Percentiles rank a stretch among this genome's conserved stretches.
Conservation (phyloP, 192 early-diverging fungal species). For the Podila epigama region DNA sequence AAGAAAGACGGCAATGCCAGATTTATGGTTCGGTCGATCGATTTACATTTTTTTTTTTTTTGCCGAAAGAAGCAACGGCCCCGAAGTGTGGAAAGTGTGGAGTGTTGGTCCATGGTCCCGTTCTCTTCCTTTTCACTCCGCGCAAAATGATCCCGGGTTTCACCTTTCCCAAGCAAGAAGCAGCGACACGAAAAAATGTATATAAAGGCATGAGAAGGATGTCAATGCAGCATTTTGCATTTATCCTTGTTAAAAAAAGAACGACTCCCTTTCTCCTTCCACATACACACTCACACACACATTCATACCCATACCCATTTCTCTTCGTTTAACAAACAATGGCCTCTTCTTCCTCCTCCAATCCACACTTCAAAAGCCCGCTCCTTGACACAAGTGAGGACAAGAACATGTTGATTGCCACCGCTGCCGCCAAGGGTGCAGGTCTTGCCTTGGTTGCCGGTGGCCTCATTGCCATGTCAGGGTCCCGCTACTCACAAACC, state of each 20-base stretch:
- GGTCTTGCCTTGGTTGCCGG: conserved; percentile 38
- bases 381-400: conserved; percentile 9
- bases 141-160: too few relatives aligned
- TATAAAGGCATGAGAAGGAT: too few relatives aligned
- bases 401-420: conserved; percentile 19
- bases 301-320: not conserved
- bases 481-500: conserved; percentile 27
- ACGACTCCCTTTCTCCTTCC: not conserved
- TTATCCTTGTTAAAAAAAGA: too few relatives aligned
- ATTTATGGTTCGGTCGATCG: too few relatives aligned
- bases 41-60: too few relatives aligned
- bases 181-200: too few relatives aligned
- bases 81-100: too few relatives aligned
- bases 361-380: conserved; percentile 19
- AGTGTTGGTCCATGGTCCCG: too few relatives aligned
- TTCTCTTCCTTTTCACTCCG: too few relatives aligned
- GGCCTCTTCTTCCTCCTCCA: not conserved
- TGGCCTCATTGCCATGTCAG: conserved; percentile 27
- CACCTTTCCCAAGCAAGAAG: too few relatives aligned
- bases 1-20: not conserved
- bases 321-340: not conserved
- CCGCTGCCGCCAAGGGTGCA: conserved; percentile 41
- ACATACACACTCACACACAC: not conserved
- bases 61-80: too few relatives aligned
- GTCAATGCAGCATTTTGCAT: too few relatives aligned